A percentile compares a stretch with the other conserved stretches of the same genome.
Evolutionary conservation across 371 early-diverging fungal genomes (phyloP).

Genomic region (Circinella umbellata): DNA sequence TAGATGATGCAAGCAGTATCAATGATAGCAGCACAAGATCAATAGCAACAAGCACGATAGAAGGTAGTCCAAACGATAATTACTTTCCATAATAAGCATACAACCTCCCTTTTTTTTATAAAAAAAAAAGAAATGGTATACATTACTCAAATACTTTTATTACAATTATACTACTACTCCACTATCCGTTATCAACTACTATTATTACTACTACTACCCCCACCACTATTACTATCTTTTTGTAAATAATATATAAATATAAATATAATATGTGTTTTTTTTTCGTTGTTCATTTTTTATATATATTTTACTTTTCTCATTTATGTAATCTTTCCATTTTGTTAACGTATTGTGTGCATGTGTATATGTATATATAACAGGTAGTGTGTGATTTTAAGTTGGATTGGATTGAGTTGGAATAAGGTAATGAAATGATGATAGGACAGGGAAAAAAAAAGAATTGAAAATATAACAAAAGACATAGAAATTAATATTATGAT

Average conservation of each 20-base stretch:
- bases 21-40: background rate
- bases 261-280: background rate
- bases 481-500: no score
- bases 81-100: conserved; percentile 7
- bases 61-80: conserved; percentile 5
- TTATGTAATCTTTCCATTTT: background rate
- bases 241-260: conserved; percentile 12
- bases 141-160: no score
- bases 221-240: background rate
- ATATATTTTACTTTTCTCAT: background rate
- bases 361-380: no score
- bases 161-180: no score
- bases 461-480: no score
- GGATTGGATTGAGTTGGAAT: background rate
- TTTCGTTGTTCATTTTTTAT: background rate
- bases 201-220: background rate
- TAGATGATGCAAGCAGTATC: conserved; percentile 15
- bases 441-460: background rate
- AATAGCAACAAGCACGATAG: background rate
- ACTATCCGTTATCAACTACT: background rate
- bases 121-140: no score
- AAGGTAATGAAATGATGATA: no score
- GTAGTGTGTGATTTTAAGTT: background rate
- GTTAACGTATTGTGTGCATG: no score
- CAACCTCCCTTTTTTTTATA: no score